phyloP scores from a whole-genome alignment of 2,329 filamentous ascomycete genomes.

The Fusarium sp. region DNA sequence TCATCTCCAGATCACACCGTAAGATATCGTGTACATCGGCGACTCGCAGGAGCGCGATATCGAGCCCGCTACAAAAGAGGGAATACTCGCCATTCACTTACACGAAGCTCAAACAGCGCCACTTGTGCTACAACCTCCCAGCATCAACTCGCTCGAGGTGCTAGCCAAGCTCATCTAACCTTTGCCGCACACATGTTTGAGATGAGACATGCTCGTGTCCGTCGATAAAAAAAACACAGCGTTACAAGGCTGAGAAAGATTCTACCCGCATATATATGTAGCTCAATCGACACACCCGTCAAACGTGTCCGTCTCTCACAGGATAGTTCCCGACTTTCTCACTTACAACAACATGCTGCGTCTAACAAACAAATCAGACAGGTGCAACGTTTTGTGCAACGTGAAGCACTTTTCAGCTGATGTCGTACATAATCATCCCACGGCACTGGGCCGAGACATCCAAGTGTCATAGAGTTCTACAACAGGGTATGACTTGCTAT shows the following conservation, averaged over 20 bases:
- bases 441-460: neutral
- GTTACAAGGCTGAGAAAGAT: conserved; percentile 7
- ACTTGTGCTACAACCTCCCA: conserved; percentile 10
- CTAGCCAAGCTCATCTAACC: conserved; percentile 4
- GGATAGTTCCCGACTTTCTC: neutral
- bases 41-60: conserved; percentile 44
- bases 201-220: conserved; percentile 1
- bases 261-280: neutral
- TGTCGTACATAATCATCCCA: neutral
- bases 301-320: conserved; percentile 25
- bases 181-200: neutral
- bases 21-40: conserved; percentile 43
- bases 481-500: neutral
- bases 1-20: conserved; percentile 35
- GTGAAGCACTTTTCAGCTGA: neutral
- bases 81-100: conserved; percentile 43
- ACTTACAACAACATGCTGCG: neutral
- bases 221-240: neutral
- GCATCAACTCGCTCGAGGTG: conserved; percentile 22
- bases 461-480: neutral
- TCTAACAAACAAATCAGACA: conserved; percentile 16
- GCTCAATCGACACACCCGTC: conserved; percentile 16
- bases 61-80: conserved; percentile 37
- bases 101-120: conserved; percentile 4
- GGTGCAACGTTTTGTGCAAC: conserved; percentile 12